Base-by-base conservation (phyloP, 768 basidiomycete species). In the Russula compacta region DNA sequence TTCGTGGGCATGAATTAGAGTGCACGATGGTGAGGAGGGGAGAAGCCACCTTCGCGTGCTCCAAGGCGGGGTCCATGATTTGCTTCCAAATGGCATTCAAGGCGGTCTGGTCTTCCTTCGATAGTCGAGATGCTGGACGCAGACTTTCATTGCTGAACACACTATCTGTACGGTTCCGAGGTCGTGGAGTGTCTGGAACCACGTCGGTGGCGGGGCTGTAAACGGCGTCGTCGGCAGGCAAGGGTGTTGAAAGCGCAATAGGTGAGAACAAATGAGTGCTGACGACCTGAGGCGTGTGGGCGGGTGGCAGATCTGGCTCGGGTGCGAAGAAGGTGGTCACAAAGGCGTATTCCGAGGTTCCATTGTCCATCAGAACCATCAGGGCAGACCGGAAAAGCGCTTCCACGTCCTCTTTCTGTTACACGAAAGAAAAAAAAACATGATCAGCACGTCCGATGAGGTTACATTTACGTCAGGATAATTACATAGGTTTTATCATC, bases 291-390 rank as follows among this genome's bases (percentile, higher is more conserved):
- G 67, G 61, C 32, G 60, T 51, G 11, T 66, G 12, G 8, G 47
- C 39, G 39, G 57, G 38, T n/a, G 65, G 53, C 36, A 56, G 55
- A 15, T 35, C 51, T 11, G 67, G 50, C 72, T 75, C 60, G 70
- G 70, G 42, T 63, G 69, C 61, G 75, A 98, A 98, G 76, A 99
- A 98, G 0, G 83, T 76, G 10, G 84, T 82, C 53, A 97, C 73
- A 68, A 98, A 98, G 1, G 85, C 78, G 73, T 94, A 95, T 74
- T 98, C 95, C 33, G 93, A 83, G 1, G 89, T 89, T 4, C 91
- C 87, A 69, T 99, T 98, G 75, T 98, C 94, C 81, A 95, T 85
- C 62, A 98, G 82, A 55, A 97, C 95, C 54, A 98, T 77, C 51
- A 93, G 75, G 29, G 92, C 75, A 0, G 95, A 95, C 29, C 95